These are phyloP conservation scores for Acer negundo DNA, from an alignment of 345 rosid species.

Conservation along the genomic window DNA sequence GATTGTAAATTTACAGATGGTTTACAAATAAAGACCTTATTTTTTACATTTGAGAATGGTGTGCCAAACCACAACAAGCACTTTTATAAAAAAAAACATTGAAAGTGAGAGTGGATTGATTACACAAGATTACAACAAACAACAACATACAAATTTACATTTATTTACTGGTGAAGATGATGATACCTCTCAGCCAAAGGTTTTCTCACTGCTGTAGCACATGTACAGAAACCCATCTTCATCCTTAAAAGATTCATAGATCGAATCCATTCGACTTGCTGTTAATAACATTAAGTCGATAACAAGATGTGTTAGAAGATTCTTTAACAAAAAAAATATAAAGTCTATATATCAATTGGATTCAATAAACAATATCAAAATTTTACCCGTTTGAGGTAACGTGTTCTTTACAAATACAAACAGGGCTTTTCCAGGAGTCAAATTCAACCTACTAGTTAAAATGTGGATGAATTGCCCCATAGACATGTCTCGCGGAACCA, in stretches of 20 bases:
- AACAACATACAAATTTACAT: not conserved
- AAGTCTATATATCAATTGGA: not conserved
- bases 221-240: constrained; percentile 87
- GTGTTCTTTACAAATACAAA: constrained; percentile 84
- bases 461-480: constrained; percentile 86
- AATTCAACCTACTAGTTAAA: constrained; percentile 58
- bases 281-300: constrained; percentile 13
- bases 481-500: constrained; percentile 91
- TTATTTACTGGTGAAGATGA: constrained; percentile 1
- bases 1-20: constrained; percentile 3
- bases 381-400: constrained; percentile 74
- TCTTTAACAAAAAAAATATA: not conserved
- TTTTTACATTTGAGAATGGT: constrained; percentile 17
- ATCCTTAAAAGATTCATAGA: constrained; percentile 74
- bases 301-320: not conserved
- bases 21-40: not conserved
- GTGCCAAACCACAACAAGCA: constrained; percentile 17
- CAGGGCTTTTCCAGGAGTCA: constrained; percentile 70
- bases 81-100: not conserved
- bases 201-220: constrained; percentile 90
- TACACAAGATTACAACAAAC: not conserved
- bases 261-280: constrained; percentile 66
- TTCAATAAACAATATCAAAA: not conserved
- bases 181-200: constrained; percentile 44
- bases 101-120: not conserved